Evolutionary conservation across 2,329 filamentous ascomycete species (phyloP).

Genomic region (Lojkania enalia): DNA sequence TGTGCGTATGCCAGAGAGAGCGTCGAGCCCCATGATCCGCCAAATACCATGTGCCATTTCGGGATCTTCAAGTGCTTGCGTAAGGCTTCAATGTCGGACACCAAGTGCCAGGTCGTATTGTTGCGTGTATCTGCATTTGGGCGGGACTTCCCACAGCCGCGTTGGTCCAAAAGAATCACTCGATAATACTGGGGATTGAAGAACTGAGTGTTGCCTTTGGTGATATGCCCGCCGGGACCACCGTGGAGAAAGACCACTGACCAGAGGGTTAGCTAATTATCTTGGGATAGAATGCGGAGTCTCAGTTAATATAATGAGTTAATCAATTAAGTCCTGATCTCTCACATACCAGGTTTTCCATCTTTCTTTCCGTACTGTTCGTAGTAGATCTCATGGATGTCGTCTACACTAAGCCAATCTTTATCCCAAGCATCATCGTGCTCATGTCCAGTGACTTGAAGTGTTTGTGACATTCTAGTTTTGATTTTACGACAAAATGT

Average conservation of each 20-base stretch:
- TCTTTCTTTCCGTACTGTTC: conserved; percentile 45
- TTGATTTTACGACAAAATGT: too few species aligned
- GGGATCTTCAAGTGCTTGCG: conserved; percentile 47
- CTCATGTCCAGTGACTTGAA: too few species aligned
- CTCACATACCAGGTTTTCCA: conserved; percentile 43
- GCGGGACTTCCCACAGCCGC: conserved; percentile 50
- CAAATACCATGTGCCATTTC: conserved; percentile 53
- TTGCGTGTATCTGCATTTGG: conserved; percentile 47
- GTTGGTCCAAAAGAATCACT: conserved; percentile 53
- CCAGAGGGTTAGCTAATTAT: conserved; percentile 17
- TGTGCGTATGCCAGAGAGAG: conserved; percentile 52
- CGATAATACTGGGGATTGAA: conserved; percentile 52
- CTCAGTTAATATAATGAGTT: neutral
- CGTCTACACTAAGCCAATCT: conserved; percentile 37
- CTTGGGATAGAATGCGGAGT: neutral
- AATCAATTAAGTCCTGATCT: neutral
- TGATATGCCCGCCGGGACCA: conserved; percentile 47
- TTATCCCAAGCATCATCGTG: conserved; percentile 42
- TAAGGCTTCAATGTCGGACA: conserved; percentile 52
- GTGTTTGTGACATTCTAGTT: too few species aligned
- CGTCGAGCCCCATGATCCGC: conserved; percentile 54
- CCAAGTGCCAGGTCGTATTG: conserved; percentile 52
- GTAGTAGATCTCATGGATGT: conserved; percentile 44
- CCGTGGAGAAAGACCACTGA: conserved; percentile 52
- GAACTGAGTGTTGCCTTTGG: conserved; percentile 44